Base-by-base conservation (phyloP, 2,329 filamentous ascomycete species). In the Ceratocystis alfenasii region DNA sequence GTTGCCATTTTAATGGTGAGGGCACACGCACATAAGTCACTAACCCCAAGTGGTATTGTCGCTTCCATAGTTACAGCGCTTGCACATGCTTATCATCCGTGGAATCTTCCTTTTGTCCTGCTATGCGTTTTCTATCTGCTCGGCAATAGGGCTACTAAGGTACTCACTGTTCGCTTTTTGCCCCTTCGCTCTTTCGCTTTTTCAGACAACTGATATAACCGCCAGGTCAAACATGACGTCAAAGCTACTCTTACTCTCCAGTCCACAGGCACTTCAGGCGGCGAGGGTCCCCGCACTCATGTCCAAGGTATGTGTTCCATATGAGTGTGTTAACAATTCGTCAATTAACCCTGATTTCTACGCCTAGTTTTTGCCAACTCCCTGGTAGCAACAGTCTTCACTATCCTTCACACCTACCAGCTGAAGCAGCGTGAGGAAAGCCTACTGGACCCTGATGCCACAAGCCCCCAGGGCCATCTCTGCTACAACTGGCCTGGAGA, bases 41-140 rank as follows among this genome's bases (percentile, higher is more conserved):
- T 99, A 48, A 97, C 93, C 0, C 83, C 87, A 0, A 77, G 80
- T 5, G 93, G 92, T 68, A 83, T 96, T 70, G 70, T 87, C 46
- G 82, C 83, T 12, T 93, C 93, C 2, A 79, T 80, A 4, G 71
- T 87, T 55, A 95, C 92, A 3, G 92, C 90, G 3, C 74, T 82
- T 59, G 83, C 88, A 10, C 94, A 99, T 74, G 90, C 91, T 17
- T 77, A 92, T n/a, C 92, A 97, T 75, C 93, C 93, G 2, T 96
- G 90, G 87, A 89, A 89, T 68, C 79, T 92, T n/a, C 92, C 90
- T n/a, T 95, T 96, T 76, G 83, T 83, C 33, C 80, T 96, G 10
- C 80, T 97, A 1, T 82, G 83, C 62, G 83, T 91, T 45, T 97
- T 97, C 78, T 97, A 96, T 75, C 78, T 95, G 2, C 85, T 88